These are phyloP conservation scores for Solanum sejunctum DNA, from an alignment of 257 asterid genomes.

Conservation along the genomic window DNA sequence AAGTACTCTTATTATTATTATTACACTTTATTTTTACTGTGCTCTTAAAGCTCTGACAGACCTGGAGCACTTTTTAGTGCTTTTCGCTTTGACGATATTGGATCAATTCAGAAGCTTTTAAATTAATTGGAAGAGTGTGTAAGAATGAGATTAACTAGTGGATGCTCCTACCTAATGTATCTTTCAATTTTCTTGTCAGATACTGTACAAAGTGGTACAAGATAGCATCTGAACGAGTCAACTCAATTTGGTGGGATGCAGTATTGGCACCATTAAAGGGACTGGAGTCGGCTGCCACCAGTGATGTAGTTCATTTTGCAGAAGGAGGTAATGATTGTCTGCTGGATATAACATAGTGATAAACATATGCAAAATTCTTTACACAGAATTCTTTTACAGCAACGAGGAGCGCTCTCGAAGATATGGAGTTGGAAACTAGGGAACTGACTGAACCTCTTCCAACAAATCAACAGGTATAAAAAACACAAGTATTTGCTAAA, in stretches of 20 bases:
- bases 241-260: slow-evolving; percentile 74
- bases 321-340: slow-evolving; percentile 10
- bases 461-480: slow-evolving; percentile 77
- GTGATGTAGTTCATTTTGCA: slow-evolving; percentile 25
- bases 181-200: slow-evolving; percentile 23
- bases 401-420: slow-evolving; percentile 65
- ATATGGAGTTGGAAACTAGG: slow-evolving; percentile 90
- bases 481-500: neutral
- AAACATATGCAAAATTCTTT: slow-evolving; percentile 2
- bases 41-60: neutral
- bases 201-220: slow-evolving; percentile 92
- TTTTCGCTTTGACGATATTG: neutral
- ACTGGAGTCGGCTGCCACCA: slow-evolving; percentile 67
- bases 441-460: slow-evolving; percentile 97
- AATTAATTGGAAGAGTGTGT: neutral
- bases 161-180: neutral
- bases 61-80: neutral
- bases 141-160: neutral
- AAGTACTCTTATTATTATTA: neutral
- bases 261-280: slow-evolving; percentile 70
- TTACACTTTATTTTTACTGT: neutral
- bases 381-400: slow-evolving; percentile 11
- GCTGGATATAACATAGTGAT: slow-evolving; percentile 2
- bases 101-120: neutral
- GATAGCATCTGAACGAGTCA: slow-evolving; percentile 60